Percentiles rank a stretch among this genome's conserved stretches.
phyloP scores from a whole-genome alignment of 2,329 filamentous ascomycete species.

The Nothophoma quercina region DNA sequence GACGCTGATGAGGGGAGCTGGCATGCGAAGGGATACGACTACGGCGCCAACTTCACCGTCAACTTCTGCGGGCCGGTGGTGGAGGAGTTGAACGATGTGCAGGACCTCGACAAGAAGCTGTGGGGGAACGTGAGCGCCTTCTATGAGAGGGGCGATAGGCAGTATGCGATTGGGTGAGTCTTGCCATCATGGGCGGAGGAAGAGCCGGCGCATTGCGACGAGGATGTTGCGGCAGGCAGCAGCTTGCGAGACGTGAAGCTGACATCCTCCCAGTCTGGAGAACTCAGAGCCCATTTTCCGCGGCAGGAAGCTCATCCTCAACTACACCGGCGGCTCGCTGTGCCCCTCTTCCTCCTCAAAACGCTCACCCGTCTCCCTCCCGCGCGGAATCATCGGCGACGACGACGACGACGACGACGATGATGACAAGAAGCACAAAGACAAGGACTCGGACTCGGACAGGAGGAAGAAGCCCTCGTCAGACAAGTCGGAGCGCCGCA shows the following conservation, averaged over 20 bases:
- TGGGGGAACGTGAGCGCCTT: conserved; percentile 83
- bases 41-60: conserved; percentile 80
- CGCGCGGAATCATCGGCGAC: conserved; percentile 53
- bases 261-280: conserved; percentile 56
- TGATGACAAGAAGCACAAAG: conserved; percentile 50
- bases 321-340: conserved; percentile 60
- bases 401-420: conserved; percentile 46
- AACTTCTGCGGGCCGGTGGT: conserved; percentile 84
- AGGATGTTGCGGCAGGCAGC: conserved; percentile 10
- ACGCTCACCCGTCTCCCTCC: conserved; percentile 34
- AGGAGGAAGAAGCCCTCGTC: conserved; percentile 53
- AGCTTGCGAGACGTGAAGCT: background rate
- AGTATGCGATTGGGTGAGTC: conserved; percentile 77
- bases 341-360: conserved; percentile 49
- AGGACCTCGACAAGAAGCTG: conserved; percentile 66
- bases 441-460: conserved; percentile 47
- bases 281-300: conserved; percentile 63
- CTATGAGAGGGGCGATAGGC: conserved; percentile 70
- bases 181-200: background rate
- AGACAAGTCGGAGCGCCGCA: conserved; percentile 64
- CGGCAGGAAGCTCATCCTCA: conserved; percentile 68
- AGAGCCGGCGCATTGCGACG: no score
- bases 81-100: conserved; percentile 67
- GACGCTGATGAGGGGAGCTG: conserved; percentile 66
- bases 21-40: conserved; percentile 76